phyloP scores from a whole-genome alignment of 225 moss, liverwort and hornwort species.

The Sphagnum contortum region DNA sequence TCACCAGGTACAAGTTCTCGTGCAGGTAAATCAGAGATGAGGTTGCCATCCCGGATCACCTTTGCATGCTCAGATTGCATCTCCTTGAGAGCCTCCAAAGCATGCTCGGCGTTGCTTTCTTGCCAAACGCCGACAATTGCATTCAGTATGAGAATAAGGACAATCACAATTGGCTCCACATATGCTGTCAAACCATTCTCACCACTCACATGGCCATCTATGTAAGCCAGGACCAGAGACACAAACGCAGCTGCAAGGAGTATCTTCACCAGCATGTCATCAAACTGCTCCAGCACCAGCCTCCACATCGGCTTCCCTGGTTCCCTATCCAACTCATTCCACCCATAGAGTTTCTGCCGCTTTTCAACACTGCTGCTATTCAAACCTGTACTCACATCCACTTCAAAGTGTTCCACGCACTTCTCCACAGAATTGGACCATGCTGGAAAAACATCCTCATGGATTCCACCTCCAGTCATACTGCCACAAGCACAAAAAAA shows the following conservation, averaged over 20 bases:
- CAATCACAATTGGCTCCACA: conserved; percentile 87
- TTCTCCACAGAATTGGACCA: conserved; percentile 66
- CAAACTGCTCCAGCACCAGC: conserved; percentile 92
- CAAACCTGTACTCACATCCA: conserved; percentile 56
- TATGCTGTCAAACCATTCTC: conserved; percentile 64
- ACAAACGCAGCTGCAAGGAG: conserved; percentile 72
- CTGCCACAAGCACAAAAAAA: no score
- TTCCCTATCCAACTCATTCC: conserved; percentile 91
- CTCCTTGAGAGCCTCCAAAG: conserved; percentile 81
- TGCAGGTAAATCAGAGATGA: conserved; percentile 56
- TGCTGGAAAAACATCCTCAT: conserved; percentile 47
- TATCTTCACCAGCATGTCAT: conserved; percentile 89
- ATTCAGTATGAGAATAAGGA: conserved; percentile 86
- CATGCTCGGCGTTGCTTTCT: conserved; percentile 91
- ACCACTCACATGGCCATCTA: conserved; percentile 49
- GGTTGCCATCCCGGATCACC: conserved; percentile 46
- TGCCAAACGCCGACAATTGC: conserved; percentile 96
- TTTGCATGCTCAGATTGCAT: conserved; percentile 95
- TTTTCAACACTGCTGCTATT: conserved; percentile 39
- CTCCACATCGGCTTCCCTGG: conserved; percentile 90
- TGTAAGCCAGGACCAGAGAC: conserved; percentile 66
- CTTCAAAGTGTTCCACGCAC: conserved; percentile 53
- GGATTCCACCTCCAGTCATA: conserved; percentile 21
- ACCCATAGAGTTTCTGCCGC: conserved; percentile 53
- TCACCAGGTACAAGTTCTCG: conserved; percentile 93